Conservation (phyloP, 129 eudicot genomes). For the sunflower (Helianthus annuus) region HanXRQr2.0-SUNRISE NC_035448.2:185771693-185772192, state of each 20-base stretch:
- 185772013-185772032: conserved; percentile 52
- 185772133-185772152: too few relatives aligned
- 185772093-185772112: background rate
- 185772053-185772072: conserved; percentile 66
- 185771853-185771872: conserved; percentile 13
- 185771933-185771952: conserved; percentile 36
- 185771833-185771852: background rate
- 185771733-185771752: background rate
- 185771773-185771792: too few relatives aligned
- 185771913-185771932: conserved; percentile 39
- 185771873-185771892: conserved; percentile 34
- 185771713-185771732: background rate
- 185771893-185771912: conserved; percentile 19
- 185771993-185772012: conserved; percentile 32
- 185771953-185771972: conserved; percentile 25
- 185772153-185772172: too few relatives aligned
- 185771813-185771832: too few relatives aligned
- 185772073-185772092: conserved; percentile 26
- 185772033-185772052: conserved; percentile 48
- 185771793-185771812: too few relatives aligned
- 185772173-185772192: too few relatives aligned
- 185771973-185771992: conserved; percentile 37
- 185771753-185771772: too few relatives aligned
- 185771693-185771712: too few relatives aligned
- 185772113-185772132: too few relatives aligned